A percentile compares a stretch with the other conserved stretches of the same genome.
These are phyloP conservation scores for Globisporangium sylvaticum DNA, from an alignment of 352 stramenopile species.

Conservation along the genomic window DNA sequence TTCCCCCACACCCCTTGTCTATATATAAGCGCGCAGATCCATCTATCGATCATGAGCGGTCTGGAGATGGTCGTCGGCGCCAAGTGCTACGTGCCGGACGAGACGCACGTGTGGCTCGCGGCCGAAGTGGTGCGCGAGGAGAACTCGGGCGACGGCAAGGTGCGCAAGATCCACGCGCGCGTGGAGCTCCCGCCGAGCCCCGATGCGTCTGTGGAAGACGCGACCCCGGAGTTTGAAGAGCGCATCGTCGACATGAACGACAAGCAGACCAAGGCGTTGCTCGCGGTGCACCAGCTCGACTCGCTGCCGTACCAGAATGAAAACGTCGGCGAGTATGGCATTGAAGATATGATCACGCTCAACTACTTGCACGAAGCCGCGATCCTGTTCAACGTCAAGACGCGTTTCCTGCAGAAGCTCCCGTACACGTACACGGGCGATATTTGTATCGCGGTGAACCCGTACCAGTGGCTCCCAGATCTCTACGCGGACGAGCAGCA, in stretches of 20 bases:
- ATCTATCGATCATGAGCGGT: slow-evolving; percentile 19
- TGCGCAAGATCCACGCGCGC: slow-evolving; percentile 61
- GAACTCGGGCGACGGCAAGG: slow-evolving; percentile 51
- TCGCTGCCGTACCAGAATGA: slow-evolving; percentile 86
- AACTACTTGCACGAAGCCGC: slow-evolving; percentile 90
- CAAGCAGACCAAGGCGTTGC: slow-evolving; percentile 67
- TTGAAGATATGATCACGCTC: slow-evolving; percentile 85
- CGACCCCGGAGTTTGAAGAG: slow-evolving; percentile 30
- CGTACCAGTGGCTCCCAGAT: slow-evolving; percentile 91
- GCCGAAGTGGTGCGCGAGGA: slow-evolving; percentile 73
- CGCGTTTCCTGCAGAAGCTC: slow-evolving; percentile 72
- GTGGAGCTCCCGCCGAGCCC: slow-evolving; percentile 44
- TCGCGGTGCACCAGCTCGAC: slow-evolving; percentile 70
- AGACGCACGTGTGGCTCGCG: slow-evolving; percentile 81
- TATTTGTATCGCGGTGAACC: slow-evolving; percentile 97
- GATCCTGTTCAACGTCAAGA: slow-evolving; percentile 89
- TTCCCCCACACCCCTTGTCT: not conserved
- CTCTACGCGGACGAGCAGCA: slow-evolving; percentile 84
- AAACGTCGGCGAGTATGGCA: slow-evolving; percentile 51
- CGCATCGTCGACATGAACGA: slow-evolving; percentile 66
- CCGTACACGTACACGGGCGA: slow-evolving; percentile 97
- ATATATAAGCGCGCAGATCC: slow-evolving; percentile 1
- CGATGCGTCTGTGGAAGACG: slow-evolving; percentile 16
- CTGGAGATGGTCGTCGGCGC: slow-evolving; percentile 62
- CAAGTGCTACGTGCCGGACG: slow-evolving; percentile 86